Conservation (phyloP, 192 early-diverging fungal genomes). For the Coemansia erecta region DNA sequence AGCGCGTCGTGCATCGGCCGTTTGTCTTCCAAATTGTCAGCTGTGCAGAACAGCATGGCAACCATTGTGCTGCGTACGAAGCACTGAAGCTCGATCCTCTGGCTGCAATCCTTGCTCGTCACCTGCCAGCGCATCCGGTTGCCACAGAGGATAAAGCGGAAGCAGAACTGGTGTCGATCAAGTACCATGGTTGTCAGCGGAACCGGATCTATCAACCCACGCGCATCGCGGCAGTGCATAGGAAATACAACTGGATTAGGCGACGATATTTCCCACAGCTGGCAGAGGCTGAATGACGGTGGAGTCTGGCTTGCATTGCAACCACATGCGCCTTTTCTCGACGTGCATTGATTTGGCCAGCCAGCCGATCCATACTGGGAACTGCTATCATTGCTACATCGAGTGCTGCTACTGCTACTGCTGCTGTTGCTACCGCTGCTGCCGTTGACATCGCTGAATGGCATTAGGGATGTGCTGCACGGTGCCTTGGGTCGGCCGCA, state of each 20-base stretch:
- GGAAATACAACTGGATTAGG: constrained; percentile 34
- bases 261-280: constrained; percentile 50
- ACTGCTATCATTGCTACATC: no score
- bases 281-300: constrained; percentile 10
- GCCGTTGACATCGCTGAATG: no score
- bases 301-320: constrained; percentile 4
- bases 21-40: not conserved
- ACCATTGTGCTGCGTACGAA: constrained; percentile 37
- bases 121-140: constrained; percentile 46
- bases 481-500: not conserved
- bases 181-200: constrained; percentile 44
- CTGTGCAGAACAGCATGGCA: constrained; percentile 21
- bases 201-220: constrained; percentile 40
- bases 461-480: not conserved
- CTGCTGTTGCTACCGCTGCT: no score
- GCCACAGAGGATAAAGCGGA: constrained; percentile 41
- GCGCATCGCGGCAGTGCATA: constrained; percentile 49
- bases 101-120: constrained; percentile 2
- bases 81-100: constrained; percentile 33
- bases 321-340: not conserved
- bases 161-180: constrained; percentile 52
- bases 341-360: no score
- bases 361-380: no score
- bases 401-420: no score
- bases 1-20: not conserved